phyloP scores from a whole-genome alignment of 2,329 filamentous ascomycete genomes.

The Colletotrichum theobromicola region DNA sequence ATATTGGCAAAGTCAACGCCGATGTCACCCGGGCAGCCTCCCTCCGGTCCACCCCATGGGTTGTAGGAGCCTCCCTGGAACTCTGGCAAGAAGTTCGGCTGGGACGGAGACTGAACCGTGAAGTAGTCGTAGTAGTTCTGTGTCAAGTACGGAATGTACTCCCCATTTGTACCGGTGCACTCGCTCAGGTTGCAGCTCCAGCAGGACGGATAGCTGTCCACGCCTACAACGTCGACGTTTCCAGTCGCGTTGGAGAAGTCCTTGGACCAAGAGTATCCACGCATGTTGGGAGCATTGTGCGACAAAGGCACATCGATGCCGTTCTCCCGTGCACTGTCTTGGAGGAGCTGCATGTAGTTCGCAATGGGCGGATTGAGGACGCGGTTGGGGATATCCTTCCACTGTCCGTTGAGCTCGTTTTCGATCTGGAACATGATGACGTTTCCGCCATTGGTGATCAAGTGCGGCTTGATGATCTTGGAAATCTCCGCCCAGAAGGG shows the following conservation, averaged over 20 bases:
- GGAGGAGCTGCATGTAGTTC: conserved; percentile 62
- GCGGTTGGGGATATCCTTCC: conserved; percentile 43
- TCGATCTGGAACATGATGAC: conserved; percentile 61
- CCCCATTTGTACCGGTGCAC: conserved; percentile 64
- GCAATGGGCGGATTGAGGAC: conserved; percentile 53
- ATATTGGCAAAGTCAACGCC: conserved; percentile 66
- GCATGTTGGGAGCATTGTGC: conserved; percentile 65
- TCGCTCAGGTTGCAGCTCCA: conserved; percentile 69
- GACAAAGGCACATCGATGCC: conserved; percentile 64
- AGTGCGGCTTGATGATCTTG: conserved; percentile 54
- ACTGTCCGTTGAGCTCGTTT: conserved; percentile 56
- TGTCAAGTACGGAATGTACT: conserved; percentile 49
- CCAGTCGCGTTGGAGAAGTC: conserved; percentile 63
- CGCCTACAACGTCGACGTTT: conserved; percentile 57
- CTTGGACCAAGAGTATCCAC: conserved; percentile 61
- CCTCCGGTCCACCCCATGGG: conserved; percentile 65
- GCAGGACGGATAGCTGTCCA: conserved; percentile 61
- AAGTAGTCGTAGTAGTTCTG: conserved; percentile 28
- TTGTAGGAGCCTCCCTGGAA: conserved; percentile 67
- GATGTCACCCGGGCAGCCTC: conserved; percentile 57
- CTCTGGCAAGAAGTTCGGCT: conserved; percentile 62
- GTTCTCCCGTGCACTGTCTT: conserved; percentile 56
- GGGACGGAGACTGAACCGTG: conserved; percentile 37
- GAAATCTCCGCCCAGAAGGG: conserved; percentile 58
- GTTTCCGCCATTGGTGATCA: conserved; percentile 62